Evolutionary conservation across 2,329 filamentous ascomycete species (phyloP).

Genomic region (Zymoseptoria tritici): DNA sequence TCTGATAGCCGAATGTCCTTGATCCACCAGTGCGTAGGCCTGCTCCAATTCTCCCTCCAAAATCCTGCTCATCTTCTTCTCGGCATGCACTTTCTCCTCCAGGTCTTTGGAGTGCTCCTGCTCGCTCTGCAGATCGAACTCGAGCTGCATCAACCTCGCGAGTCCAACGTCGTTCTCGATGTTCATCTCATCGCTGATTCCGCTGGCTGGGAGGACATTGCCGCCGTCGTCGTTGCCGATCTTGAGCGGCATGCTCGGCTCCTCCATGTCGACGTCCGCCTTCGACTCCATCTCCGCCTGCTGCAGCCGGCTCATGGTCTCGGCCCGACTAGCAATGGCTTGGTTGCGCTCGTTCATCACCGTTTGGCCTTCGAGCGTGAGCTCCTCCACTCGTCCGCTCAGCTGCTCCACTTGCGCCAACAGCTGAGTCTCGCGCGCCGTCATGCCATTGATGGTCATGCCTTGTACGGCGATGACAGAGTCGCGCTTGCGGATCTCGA

Average conservation of each 20-base stretch:
- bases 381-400: background rate
- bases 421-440: background rate
- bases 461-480: background rate
- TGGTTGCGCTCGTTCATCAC: background rate
- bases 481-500: background rate
- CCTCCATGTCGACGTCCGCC: background rate
- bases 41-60: too few relatives aligned
- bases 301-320: background rate
- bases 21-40: too few relatives aligned
- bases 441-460: background rate
- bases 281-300: background rate
- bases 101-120: background rate
- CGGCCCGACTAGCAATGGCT: background rate
- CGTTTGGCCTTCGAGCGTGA: background rate
- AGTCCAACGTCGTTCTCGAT: too few relatives aligned
- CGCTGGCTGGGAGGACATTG: too few relatives aligned
- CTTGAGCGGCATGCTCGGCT: background rate
- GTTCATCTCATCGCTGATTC: too few relatives aligned
- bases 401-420: background rate
- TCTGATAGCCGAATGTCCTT: too few relatives aligned
- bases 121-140: background rate
- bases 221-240: too few relatives aligned
- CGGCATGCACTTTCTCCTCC: background rate
- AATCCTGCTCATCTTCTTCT: too few relatives aligned
- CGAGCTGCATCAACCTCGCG: background rate